phyloP scores from a whole-genome alignment of 345 rosid genomes.

The Hibiscus syriacus region DNA sequence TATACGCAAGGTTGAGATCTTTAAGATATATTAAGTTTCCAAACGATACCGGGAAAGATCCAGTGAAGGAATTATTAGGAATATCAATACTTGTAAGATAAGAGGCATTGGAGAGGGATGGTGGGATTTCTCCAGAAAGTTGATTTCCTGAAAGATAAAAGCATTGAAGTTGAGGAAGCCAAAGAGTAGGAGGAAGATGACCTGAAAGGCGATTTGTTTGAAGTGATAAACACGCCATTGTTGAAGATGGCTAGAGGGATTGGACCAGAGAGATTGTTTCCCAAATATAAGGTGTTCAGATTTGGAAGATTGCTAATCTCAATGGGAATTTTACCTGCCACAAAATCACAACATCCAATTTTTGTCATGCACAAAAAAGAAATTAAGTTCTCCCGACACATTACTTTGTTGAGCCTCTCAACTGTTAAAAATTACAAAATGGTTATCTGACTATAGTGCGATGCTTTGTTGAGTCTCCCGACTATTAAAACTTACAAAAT shows the following conservation, averaged over 20 bases:
- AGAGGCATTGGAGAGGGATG: neutral
- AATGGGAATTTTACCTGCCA: neutral
- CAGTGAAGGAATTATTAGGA: neutral
- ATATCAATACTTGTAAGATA: neutral
- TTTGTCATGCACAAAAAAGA: no score
- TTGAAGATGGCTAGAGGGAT: neutral
- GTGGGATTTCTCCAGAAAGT: neutral
- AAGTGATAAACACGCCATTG: neutral
- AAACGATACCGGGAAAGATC: neutral
- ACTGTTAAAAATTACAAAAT: no score
- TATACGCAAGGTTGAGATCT: neutral
- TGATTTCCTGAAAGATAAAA: neutral
- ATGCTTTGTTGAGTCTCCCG: no score
- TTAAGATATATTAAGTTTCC: neutral
- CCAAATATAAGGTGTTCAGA: neutral
- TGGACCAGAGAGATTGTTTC: neutral
- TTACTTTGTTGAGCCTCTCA: no score
- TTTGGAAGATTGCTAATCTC: neutral
- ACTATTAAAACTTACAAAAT: no score
- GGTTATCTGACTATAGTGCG: no score
- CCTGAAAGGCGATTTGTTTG: neutral
- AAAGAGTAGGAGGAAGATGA: constrained; percentile 1
- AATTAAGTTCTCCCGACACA: no score
- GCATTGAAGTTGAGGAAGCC: neutral
- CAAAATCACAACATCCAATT: neutral